Evolutionary conservation across 208 protist genomes (phyloP).

Genomic region (Leishmania aethiopica): DNA sequence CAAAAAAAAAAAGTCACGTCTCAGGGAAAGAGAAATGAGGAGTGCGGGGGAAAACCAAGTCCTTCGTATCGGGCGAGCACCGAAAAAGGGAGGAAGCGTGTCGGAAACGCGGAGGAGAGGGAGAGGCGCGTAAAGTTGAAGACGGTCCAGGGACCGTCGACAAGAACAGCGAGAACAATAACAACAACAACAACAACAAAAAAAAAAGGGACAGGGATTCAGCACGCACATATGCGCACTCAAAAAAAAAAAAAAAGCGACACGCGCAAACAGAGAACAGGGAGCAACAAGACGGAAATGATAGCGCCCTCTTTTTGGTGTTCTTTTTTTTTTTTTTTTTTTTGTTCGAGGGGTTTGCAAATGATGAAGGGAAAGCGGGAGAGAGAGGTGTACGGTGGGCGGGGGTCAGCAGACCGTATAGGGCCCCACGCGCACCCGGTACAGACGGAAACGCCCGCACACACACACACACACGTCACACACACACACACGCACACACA

Average conservation of each 20-base stretch:
- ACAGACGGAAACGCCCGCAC: not conserved
- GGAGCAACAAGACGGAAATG: not conserved
- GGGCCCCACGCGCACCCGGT: not conserved
- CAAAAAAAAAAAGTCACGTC: not conserved
- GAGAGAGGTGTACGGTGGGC: not conserved
- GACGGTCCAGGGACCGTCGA: not conserved
- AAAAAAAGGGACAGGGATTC: not conserved
- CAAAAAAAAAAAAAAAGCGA: not conserved
- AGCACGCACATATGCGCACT: not conserved
- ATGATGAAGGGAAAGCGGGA: slow-evolving; percentile 1
- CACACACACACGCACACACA: not conserved
- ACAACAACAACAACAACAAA: not conserved
- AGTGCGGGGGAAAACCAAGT: not conserved
- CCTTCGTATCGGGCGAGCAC: not conserved
- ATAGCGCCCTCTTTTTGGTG: not conserved
- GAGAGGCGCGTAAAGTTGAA: not conserved
- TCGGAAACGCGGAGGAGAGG: not conserved
- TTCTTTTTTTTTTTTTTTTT: not conserved
- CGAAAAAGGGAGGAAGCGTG: not conserved
- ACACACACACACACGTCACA: not conserved
- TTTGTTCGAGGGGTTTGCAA: not conserved
- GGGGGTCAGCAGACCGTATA: not conserved
- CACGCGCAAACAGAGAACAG: not conserved
- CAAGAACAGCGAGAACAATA: not conserved
- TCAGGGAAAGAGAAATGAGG: not conserved